Evolutionary conservation across 768 basidiomycete genomes (phyloP).

Genomic region (Podaxis sp.): DNA sequence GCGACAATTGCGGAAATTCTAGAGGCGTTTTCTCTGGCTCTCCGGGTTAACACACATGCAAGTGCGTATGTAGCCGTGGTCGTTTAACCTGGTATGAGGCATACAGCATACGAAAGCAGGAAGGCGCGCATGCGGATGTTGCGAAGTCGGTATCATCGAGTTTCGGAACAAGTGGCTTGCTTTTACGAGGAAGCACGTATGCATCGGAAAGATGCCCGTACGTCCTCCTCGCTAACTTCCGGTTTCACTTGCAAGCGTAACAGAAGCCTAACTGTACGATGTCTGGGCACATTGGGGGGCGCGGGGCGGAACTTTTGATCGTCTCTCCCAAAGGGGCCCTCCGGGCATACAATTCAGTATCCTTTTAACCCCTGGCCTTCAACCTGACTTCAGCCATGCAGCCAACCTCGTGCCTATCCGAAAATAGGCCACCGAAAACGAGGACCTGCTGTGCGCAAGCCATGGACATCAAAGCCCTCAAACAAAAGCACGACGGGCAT

Average conservation of each 20-base stretch:
- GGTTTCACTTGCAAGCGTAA: conserved; percentile 49
- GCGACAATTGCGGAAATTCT: no score
- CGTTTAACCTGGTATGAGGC: no score
- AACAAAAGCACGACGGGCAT: no score
- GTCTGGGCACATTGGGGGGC: not conserved
- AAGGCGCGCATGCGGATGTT: conserved; percentile 89
- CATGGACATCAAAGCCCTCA: conserved; percentile 67
- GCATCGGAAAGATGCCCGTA: not conserved
- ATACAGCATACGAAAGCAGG: conserved; percentile 39
- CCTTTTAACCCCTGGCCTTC: not conserved
- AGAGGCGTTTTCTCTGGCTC: no score
- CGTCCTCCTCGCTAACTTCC: not conserved
- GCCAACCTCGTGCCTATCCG: conserved; percentile 82
- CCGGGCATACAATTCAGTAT: conserved; percentile 40
- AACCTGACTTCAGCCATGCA: conserved; percentile 27
- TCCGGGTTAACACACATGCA: no score
- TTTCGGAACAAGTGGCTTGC: conserved; percentile 82
- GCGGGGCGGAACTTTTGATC: conserved; percentile 60
- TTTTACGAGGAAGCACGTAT: conserved; percentile 94
- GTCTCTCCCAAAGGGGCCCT: conserved; percentile 86
- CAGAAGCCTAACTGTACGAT: conserved; percentile 48
- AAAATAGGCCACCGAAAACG: conserved; percentile 72
- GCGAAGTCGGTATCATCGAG: conserved; percentile 83
- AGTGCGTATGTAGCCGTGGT: no score
- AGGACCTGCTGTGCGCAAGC: conserved; percentile 76